Percentiles rank a stretch among this genome's conserved stretches.
These are phyloP conservation scores for Boletus edulis DNA, from an alignment of 768 basidiomycete species.

Conservation along the genomic window DNA sequence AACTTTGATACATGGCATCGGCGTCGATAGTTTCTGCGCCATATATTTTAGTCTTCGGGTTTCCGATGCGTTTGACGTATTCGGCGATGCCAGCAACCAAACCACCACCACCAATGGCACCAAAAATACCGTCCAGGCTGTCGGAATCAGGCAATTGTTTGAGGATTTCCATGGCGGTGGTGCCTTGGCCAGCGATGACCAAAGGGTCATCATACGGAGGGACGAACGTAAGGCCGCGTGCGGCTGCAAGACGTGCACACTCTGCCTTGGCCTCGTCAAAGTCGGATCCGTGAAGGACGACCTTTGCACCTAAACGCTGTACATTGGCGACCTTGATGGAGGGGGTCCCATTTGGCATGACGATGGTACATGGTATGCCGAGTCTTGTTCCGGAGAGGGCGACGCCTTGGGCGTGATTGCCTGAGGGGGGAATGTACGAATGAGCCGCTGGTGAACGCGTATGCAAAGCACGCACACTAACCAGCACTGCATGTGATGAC, in stretches of 20 bases:
- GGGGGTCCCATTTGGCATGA: constrained; percentile 95
- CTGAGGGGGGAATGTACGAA: constrained; percentile 38
- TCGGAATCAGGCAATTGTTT: constrained; percentile 82
- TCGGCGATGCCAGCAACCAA: constrained; percentile 86
- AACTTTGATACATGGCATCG: constrained; percentile 87
- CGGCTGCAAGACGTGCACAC: constrained; percentile 78
- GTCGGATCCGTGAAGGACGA: constrained; percentile 86
- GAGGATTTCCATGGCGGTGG: constrained; percentile 90
- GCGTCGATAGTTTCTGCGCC: constrained; percentile 96
- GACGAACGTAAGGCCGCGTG: constrained; percentile 82
- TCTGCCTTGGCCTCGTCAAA: constrained; percentile 97
- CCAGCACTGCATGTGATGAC: constrained; percentile 98
- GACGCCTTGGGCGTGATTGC: constrained; percentile 98
- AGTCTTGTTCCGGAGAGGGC: constrained; percentile 90
- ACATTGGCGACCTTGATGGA: constrained; percentile 96
- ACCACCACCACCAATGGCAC: constrained; percentile 92
- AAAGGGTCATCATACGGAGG: constrained; percentile 98
- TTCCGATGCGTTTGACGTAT: constrained; percentile 92
- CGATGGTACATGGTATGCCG: constrained; percentile 94
- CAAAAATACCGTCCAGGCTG: constrained; percentile 80
- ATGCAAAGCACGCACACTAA: constrained; percentile 59
- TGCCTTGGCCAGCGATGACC: constrained; percentile 97
- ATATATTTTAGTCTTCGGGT: constrained; percentile 73
- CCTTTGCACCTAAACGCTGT: constrained; percentile 91
- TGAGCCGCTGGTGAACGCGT: constrained; percentile 6